phyloP scores from a whole-genome alignment of 345 rosid species.

The Euphorbia tirucalli region DNA sequence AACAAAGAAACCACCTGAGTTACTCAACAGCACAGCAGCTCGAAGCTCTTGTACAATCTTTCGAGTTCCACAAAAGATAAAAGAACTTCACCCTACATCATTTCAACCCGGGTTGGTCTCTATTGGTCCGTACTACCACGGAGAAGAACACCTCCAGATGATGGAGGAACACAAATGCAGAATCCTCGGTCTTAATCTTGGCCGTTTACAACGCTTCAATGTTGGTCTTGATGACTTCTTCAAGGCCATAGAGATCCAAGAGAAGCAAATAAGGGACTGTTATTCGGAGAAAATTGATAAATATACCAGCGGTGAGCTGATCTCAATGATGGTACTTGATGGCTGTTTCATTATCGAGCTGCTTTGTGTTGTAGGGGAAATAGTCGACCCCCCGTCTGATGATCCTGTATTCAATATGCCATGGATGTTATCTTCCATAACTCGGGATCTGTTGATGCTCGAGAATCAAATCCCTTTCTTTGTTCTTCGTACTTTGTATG shows the following conservation, averaged over 20 bases:
- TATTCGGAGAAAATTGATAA: conserved; percentile 1
- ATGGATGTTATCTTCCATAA: conserved; percentile 44
- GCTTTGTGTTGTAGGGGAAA: conserved; percentile 41
- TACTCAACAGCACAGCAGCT: conserved; percentile 36
- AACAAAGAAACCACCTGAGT: conserved; percentile 21
- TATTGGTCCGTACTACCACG: conserved; percentile 48
- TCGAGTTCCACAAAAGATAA: too few species aligned
- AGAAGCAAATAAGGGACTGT: not conserved
- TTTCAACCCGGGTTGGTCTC: conserved; percentile 47
- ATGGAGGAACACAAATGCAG: conserved; percentile 45
- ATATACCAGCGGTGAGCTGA: conserved; percentile 4
- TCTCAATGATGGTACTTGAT: conserved; percentile 54
- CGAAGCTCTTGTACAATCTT: conserved; percentile 42
- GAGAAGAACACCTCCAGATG: conserved; percentile 33
- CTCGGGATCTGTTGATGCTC: conserved; percentile 45
- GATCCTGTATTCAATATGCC: conserved; percentile 51
- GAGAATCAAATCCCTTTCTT: conserved; percentile 64
- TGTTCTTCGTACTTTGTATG: conserved; percentile 40
- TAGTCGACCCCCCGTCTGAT: conserved; percentile 29
- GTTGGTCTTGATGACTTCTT: not conserved
- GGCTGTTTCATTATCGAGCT: conserved; percentile 60
- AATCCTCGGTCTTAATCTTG: not conserved
- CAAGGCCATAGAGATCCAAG: not conserved
- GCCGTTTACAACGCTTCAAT: not conserved
- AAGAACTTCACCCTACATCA: conserved; percentile 1